These are phyloP conservation scores for Spinacia oleracea DNA, from an alignment of 179 eudicot genomes.

Conservation along the genomic window DNA sequence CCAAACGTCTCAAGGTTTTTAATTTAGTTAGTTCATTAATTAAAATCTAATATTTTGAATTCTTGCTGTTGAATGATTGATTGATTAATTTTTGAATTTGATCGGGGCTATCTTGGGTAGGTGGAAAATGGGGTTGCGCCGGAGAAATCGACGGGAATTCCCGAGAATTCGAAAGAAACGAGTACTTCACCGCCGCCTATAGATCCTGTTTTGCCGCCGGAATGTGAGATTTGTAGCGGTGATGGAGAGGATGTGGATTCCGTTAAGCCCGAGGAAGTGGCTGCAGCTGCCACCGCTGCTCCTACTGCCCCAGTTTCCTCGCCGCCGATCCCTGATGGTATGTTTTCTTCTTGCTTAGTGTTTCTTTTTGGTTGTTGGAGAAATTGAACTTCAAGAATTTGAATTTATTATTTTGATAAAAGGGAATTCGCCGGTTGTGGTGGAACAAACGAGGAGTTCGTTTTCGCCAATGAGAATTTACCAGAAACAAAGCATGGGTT, in stretches of 20 bases:
- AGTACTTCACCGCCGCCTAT: constrained; percentile 30
- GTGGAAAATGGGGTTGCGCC: constrained; percentile 41
- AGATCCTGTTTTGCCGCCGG: constrained; percentile 46
- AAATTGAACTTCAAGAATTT: background rate
- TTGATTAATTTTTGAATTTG: constrained; percentile 9
- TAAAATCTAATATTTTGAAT: background rate
- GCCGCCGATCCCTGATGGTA: constrained; percentile 53
- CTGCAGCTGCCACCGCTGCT: constrained; percentile 24
- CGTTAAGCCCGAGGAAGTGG: constrained; percentile 32
- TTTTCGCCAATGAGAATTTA: constrained; percentile 41
- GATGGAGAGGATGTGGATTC: constrained; percentile 30
- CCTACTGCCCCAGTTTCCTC: constrained; percentile 13
- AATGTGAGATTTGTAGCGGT: constrained; percentile 28
- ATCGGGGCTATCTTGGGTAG: constrained; percentile 30
- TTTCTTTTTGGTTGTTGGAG: background rate
- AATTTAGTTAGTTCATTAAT: background rate
- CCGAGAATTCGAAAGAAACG: constrained; percentile 56
- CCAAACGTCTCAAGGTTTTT: constrained; percentile 61
- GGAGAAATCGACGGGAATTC: constrained; percentile 41
- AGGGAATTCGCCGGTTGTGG: constrained; percentile 44
- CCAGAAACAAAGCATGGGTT: constrained; percentile 42
- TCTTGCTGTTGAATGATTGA: background rate
- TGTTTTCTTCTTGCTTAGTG: background rate
- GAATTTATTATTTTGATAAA: background rate
- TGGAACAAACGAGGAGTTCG: constrained; percentile 49